phyloP scores from a whole-genome alignment of 306 rosid genomes.

The Chamaecrista fasciculata region DNA sequence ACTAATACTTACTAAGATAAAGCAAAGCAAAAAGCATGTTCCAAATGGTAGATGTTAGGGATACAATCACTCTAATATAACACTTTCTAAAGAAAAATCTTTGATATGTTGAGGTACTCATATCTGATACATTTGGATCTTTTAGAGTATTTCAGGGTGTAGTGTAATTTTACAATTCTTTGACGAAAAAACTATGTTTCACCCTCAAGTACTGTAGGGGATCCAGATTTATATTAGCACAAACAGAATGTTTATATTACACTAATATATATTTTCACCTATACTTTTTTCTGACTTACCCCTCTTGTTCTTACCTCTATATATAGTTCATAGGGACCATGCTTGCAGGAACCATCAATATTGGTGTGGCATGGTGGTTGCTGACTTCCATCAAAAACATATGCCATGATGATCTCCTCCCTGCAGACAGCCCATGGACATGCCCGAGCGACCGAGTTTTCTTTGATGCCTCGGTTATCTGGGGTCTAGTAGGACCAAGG shows the following conservation, averaged over 20 bases:
- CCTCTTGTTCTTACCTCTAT: slow-evolving; percentile 18
- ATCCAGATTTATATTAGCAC: too few relatives aligned
- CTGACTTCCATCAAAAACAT: slow-evolving; percentile 51
- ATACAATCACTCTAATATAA: not conserved
- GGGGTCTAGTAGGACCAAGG: slow-evolving; percentile 83
- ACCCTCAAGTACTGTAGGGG: too few relatives aligned
- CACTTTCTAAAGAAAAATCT: not conserved
- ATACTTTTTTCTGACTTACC: slow-evolving; percentile 1
- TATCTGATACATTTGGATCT: not conserved
- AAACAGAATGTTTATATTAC: not conserved
- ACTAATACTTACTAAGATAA: not conserved
- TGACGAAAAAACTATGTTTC: too few relatives aligned
- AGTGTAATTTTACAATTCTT: too few relatives aligned
- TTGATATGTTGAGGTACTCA: not conserved
- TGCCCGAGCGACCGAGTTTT: slow-evolving; percentile 73
- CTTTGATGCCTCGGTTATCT: slow-evolving; percentile 83
- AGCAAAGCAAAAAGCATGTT: not conserved
- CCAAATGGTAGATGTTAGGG: not conserved
- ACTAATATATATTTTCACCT: slow-evolving; percentile 1
- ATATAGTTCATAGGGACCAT: slow-evolving; percentile 73
- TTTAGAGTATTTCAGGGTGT: too few relatives aligned
- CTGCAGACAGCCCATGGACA: slow-evolving; percentile 72
- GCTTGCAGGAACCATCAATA: slow-evolving; percentile 79
- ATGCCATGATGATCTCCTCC: slow-evolving; percentile 59
- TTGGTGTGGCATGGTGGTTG: slow-evolving; percentile 80